A percentile compares a stretch with the other conserved stretches of the same genome.
phyloP scores from a whole-genome alignment of 1,139 yeast species.

The Hanseniaspora sp. region DNA sequence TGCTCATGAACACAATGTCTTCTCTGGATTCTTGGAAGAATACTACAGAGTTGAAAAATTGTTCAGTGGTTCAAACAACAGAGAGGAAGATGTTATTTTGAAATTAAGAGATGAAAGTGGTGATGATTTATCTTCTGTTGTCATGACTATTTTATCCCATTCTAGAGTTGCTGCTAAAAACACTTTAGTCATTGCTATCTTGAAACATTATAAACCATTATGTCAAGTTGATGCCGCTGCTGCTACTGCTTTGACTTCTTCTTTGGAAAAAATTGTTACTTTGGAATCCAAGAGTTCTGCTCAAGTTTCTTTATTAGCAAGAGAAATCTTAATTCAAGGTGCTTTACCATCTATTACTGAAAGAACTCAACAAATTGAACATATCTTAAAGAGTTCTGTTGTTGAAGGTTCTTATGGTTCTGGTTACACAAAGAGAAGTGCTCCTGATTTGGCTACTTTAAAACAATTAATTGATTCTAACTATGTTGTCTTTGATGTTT shows the following conservation, averaged over 20 bases:
- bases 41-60: constrained; percentile 68
- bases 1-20: constrained; percentile 72
- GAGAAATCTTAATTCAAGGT: constrained; percentile 92
- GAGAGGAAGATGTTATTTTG: constrained; percentile 81
- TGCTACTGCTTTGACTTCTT: constrained; percentile 57
- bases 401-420: constrained; percentile 85
- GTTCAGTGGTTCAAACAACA: constrained; percentile 60
- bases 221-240: constrained; percentile 55
- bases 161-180: constrained; percentile 89
- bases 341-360: constrained; percentile 92
- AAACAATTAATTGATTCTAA: constrained; percentile 92
- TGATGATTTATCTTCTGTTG: constrained; percentile 62
- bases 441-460: constrained; percentile 70
- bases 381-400: constrained; percentile 82
- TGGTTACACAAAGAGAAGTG: constrained; percentile 59
- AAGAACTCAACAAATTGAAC: constrained; percentile 94
- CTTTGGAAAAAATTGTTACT: constrained; percentile 70
- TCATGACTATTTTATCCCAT: constrained; percentile 68
- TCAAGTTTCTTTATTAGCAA: constrained; percentile 89
- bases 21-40: constrained; percentile 56
- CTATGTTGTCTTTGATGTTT: constrained; percentile 90
- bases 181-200: constrained; percentile 73
- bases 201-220: constrained; percentile 68
- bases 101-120: constrained; percentile 78
- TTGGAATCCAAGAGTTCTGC: constrained; percentile 82